phyloP scores from a whole-genome alignment of 345 rosid species.

The Hibiscus trionum region DNA sequence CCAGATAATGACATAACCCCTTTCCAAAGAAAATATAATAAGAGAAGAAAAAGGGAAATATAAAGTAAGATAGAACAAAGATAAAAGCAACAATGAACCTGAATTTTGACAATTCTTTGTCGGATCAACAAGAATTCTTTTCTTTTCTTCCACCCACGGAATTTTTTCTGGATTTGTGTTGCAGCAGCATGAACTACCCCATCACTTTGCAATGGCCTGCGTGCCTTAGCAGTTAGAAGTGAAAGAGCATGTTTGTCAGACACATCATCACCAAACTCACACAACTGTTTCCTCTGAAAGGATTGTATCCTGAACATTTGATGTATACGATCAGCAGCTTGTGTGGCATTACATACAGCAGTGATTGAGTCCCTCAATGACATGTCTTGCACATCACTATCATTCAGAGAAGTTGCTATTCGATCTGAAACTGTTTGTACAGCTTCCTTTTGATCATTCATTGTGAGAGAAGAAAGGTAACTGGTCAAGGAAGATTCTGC shows the following conservation, averaged over 20 bases:
- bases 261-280: conserved; percentile 34
- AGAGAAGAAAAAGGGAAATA: neutral
- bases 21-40: neutral
- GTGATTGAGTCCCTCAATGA: conserved; percentile 79
- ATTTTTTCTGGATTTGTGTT: conserved; percentile 76
- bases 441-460: conserved; percentile 57
- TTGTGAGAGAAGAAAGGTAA: conserved; percentile 47
- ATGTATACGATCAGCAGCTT: conserved; percentile 81
- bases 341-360: conserved; percentile 86
- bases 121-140: conserved; percentile 77
- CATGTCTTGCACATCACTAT: conserved; percentile 46
- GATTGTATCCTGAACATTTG: conserved; percentile 84
- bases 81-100: conserved; percentile 36
- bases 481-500: conserved; percentile 81
- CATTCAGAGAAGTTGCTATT: conserved; percentile 46
- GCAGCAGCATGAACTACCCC: conserved; percentile 68
- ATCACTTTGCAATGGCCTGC: conserved; percentile 32
- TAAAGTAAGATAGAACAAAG: conserved; percentile 4
- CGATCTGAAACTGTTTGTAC: conserved; percentile 62
- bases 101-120: conserved; percentile 80
- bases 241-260: conserved; percentile 50
- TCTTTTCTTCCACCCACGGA: conserved; percentile 84
- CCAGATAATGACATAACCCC: neutral
- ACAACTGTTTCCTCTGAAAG: conserved; percentile 63
- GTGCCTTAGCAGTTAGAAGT: conserved; percentile 38